These are phyloP conservation scores for Mycena amicta DNA, from an alignment of 768 basidiomycete genomes.

Conservation along the genomic window DNA sequence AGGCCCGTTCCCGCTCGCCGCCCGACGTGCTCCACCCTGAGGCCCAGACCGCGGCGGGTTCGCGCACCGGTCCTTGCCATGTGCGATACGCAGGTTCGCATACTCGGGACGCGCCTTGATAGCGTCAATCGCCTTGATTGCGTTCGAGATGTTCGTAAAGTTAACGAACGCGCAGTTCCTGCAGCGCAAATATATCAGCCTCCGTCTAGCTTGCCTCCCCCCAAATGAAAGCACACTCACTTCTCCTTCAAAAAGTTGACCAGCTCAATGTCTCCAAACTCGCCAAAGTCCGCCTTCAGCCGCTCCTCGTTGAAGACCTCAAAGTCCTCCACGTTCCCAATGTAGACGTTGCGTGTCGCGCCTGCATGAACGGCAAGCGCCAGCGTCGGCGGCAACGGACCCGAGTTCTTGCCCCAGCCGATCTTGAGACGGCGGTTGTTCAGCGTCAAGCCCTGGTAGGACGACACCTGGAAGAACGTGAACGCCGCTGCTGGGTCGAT, in stretches of 20 bases:
- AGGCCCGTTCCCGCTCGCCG: conserved; percentile 36
- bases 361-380: conserved; percentile 90
- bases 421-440: conserved; percentile 95
- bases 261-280: conserved; percentile 95
- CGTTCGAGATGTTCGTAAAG: conserved; percentile 92
- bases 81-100: conserved; percentile 83
- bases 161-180: conserved; percentile 97
- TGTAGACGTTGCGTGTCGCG: conserved; percentile 95
- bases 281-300: conserved; percentile 90
- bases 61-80: conserved; percentile 95
- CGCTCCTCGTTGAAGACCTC: conserved; percentile 89
- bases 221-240: conserved; percentile 61
- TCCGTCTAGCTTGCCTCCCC: no score
- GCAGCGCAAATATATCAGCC: conserved; percentile 3
- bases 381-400: conserved; percentile 79
- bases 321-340: conserved; percentile 95
- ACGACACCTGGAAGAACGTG: conserved; percentile 92
- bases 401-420: conserved; percentile 97
- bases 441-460: conserved; percentile 85
- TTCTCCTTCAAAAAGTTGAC: conserved; percentile 96
- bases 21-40: conserved; percentile 59
- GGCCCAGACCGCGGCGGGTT: conserved; percentile 87
- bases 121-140: conserved; percentile 97
- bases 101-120: conserved; percentile 94
- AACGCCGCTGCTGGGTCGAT: conserved; percentile 92